Base-by-base conservation (phyloP, 2,329 filamentous ascomycete genomes). In the Paecilomyces formosus region DNA sequence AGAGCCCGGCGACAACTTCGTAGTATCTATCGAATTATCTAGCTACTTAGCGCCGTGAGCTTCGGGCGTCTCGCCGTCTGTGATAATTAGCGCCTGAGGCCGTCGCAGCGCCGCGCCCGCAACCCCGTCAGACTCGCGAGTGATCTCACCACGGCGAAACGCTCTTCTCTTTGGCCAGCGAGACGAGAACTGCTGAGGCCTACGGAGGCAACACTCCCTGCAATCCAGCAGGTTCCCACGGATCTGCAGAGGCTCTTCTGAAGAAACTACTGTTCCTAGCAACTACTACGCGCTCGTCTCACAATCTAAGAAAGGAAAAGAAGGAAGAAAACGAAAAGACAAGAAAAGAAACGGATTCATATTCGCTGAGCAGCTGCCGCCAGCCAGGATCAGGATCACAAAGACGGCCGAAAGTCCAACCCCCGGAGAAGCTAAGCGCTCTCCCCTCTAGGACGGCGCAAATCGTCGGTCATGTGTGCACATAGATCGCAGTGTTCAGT, bases 381-480 rank as follows among this genome's bases (percentile, higher is more conserved):
- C 31, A 56, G 22, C 24, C 21, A 18, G 31, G 13, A 22, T n/a
- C 18, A 45, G 22, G 45, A 57, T 55, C 57, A 50, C 49, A 50
- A 33, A 54, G 39, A 45, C 50, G 39, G 31, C 52, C 50, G 51
- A 54, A 31, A 53, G 49, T 31, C 56, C 56, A 45, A 39, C 55
- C 54, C 39, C 49, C 35, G 53, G 30, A 18, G 30, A 45, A 58
- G 52, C 62, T 63, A 66, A 65, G 60, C 62, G 61, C 63, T 67
- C 65, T 63, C 61, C 64, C 65, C 64, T 30, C 22, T 58, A 57
- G 55, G 53, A 61, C 64, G 61, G 60, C 63, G 64, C 61, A 62
- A 64, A 59, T 58, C 60, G 65, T 63, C 62, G 67, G 67, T 70
- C 68, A 71, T 71, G 69, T 64, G 69, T 68, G 62, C 66, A 63